These are phyloP conservation scores for Penicillium occitanis DNA, from an alignment of 2,329 filamentous ascomycete genomes.

Conservation along the genomic window DNA sequence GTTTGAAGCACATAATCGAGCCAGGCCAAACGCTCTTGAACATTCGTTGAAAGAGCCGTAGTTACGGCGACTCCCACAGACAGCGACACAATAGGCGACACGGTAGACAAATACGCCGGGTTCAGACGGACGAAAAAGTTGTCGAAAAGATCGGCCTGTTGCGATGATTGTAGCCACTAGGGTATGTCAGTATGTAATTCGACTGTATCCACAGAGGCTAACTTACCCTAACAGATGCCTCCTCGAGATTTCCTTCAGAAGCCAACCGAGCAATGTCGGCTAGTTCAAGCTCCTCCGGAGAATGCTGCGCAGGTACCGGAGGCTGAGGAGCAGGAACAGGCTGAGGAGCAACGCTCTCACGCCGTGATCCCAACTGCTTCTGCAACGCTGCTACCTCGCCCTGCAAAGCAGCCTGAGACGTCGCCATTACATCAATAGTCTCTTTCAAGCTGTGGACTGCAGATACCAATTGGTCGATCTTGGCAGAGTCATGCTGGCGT, in stretches of 20 bases:
- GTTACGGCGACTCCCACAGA: constrained; percentile 65
- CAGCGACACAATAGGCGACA: constrained; percentile 59
- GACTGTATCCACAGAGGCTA: not conserved
- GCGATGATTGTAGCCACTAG: constrained; percentile 62
- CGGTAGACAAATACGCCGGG: constrained; percentile 55
- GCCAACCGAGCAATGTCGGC: constrained; percentile 44
- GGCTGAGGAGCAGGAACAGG: constrained; percentile 23
- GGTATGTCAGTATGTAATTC: constrained; percentile 25
- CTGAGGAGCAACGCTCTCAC: constrained; percentile 25
- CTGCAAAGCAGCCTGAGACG: constrained; percentile 44
- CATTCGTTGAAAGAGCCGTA: constrained; percentile 54
- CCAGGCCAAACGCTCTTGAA: constrained; percentile 59
- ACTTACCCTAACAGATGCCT: constrained; percentile 48
- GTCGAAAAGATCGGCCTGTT: constrained; percentile 62
- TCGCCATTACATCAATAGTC: constrained; percentile 46
- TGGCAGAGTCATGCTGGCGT: constrained; percentile 55
- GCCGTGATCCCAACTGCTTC: constrained; percentile 27
- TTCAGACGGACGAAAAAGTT: constrained; percentile 59
- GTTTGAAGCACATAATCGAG: constrained; percentile 55
- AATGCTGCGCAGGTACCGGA: constrained; percentile 25
- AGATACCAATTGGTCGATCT: constrained; percentile 60
- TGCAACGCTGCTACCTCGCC: constrained; percentile 41
- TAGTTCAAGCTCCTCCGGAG: constrained; percentile 43
- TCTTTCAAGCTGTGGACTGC: constrained; percentile 58
- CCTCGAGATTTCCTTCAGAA: constrained; percentile 43